Conservation (phyloP, 345 rosid species). For the Dipteronia dyeriana region DNA sequence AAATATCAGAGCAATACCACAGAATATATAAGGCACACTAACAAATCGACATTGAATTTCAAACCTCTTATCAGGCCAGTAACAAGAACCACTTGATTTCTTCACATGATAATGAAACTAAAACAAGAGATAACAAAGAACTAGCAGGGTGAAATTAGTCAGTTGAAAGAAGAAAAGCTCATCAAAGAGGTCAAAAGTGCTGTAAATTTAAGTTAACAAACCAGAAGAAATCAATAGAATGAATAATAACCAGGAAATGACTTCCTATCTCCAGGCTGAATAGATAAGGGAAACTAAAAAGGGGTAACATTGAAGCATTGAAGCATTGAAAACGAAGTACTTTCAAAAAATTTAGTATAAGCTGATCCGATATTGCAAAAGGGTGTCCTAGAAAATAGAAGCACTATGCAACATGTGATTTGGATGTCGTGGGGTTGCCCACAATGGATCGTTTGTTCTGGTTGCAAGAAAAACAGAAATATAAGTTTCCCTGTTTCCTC, state of each 20-base stretch:
- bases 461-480: neutral
- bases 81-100: neutral
- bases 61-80: neutral
- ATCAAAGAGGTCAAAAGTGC: neutral
- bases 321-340: no score
- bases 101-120: neutral
- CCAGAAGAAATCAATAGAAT: neutral
- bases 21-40: neutral
- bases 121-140: neutral
- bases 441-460: neutral
- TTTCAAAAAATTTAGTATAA: neutral
- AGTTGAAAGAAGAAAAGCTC: neutral
- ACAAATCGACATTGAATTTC: neutral
- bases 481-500: neutral
- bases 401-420: neutral
- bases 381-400: neutral
- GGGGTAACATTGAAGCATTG: neutral
- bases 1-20: neutral
- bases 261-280: neutral
- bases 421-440: neutral
- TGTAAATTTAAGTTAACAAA: neutral
- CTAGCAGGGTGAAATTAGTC: neutral
- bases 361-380: neutral
- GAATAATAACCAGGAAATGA: neutral
- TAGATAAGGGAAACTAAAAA: neutral